Evolutionary conservation across 306 rosid genomes (phyloP).

Genomic region (Trifolium dubium): DNA sequence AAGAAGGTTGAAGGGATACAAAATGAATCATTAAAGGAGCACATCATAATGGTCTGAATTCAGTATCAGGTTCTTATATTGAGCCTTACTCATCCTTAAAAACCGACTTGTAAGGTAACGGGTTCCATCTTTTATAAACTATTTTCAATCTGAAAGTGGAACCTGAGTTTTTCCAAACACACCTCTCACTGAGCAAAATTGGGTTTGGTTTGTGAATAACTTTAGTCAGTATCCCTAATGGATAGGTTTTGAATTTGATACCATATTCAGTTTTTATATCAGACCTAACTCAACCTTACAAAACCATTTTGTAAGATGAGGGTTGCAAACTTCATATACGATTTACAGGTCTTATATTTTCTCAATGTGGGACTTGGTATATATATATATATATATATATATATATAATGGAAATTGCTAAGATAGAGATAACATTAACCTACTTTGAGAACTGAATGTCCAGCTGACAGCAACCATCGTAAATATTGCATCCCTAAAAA

Average conservation of each 20-base stretch:
- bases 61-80: not conserved
- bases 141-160: not conserved
- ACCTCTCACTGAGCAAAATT: no score
- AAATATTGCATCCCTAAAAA: slow-evolving; percentile 89
- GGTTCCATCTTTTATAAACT: not conserved
- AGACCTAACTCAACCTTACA: no score
- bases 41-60: not conserved
- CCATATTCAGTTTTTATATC: no score
- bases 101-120: not conserved
- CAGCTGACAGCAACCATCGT: slow-evolving; percentile 96
- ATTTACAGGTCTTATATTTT: no score
- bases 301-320: not conserved
- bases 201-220: no score
- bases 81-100: not conserved
- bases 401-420: slow-evolving; percentile 17
- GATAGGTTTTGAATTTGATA: no score
- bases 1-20: not conserved
- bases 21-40: slow-evolving; percentile 21
- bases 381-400: no score
- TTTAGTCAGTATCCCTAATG: no score
- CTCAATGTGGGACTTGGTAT: not conserved
- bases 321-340: not conserved
- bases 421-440: slow-evolving; percentile 43
- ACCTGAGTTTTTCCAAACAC: not conserved
- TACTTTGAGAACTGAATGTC: slow-evolving; percentile 99